Percentiles rank a stretch among this genome's conserved stretches.
phyloP scores from a whole-genome alignment of 805 yeast genomes.

The Saccharomycopsis fibuligera region DNA sequence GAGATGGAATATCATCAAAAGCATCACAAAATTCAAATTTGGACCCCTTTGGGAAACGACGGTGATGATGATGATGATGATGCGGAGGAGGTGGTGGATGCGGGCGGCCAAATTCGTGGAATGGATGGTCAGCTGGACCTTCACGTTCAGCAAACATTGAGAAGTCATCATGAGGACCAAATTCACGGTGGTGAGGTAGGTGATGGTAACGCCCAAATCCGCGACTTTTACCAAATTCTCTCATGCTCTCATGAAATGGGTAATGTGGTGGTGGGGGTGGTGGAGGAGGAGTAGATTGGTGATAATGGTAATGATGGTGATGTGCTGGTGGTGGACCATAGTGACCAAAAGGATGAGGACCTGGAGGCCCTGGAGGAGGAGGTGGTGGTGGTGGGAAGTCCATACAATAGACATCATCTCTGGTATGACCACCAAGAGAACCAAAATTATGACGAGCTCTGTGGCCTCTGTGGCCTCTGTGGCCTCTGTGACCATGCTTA shows the following conservation, averaged over 20 bases:
- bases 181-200: too few relatives aligned
- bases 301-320: not conserved
- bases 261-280: not conserved
- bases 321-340: not conserved
- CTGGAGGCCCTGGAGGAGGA: not conserved
- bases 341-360: not conserved
- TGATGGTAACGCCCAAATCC: too few relatives aligned
- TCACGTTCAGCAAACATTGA: too few relatives aligned
- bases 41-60: too few relatives aligned
- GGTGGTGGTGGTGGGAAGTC: not conserved
- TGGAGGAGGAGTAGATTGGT: not conserved
- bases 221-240: too few relatives aligned
- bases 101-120: not conserved
- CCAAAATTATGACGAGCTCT: not conserved
- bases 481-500: not conserved
- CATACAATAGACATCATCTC: too few relatives aligned
- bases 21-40: too few relatives aligned
- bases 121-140: too few relatives aligned
- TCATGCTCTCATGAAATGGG: not conserved
- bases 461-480: not conserved
- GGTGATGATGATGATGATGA: not conserved
- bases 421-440: not conserved
- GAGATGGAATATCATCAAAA: too few relatives aligned
- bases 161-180: not conserved
- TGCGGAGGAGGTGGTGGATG: slow-evolving; percentile 1